Evolutionary conservation across 2,329 filamentous ascomycete species (phyloP).

Genomic region (Rhexocercosporidium sp.): DNA sequence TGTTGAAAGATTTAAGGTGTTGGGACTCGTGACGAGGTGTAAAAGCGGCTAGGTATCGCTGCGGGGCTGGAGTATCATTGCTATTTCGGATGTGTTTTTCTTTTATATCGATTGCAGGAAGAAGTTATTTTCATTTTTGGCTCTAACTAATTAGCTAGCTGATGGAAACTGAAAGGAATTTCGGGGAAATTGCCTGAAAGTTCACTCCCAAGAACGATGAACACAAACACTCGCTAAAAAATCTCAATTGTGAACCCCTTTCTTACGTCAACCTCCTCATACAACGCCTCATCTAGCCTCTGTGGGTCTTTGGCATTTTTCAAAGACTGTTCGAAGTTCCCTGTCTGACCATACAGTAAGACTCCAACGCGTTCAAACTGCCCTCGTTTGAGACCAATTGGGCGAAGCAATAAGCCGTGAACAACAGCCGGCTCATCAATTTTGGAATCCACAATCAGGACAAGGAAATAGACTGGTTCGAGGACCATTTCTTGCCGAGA

Average conservation of each 20-base stretch:
- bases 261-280: neutral
- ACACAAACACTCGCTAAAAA: neutral
- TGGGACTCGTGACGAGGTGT: too few species aligned
- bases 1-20: too few species aligned
- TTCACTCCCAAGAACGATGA: too few species aligned
- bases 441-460: neutral
- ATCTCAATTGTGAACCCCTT: conserved; percentile 12
- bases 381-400: neutral
- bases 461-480: neutral
- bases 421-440: neutral
- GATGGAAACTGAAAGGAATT: too few species aligned
- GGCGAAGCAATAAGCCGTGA: neutral
- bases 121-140: too few species aligned
- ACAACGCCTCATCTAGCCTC: neutral
- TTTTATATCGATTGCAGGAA: too few species aligned
- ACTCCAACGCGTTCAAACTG: conserved; percentile 10
- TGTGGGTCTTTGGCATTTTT: neutral
- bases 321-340: neutral
- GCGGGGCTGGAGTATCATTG: too few species aligned
- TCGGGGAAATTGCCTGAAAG: too few species aligned
- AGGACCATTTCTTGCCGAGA: neutral
- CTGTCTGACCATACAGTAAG: neutral
- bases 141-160: too few species aligned
- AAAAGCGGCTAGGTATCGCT: too few species aligned
- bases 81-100: too few species aligned